Evolutionary conservation across 371 early-diverging fungal genomes (phyloP), one percentile per base, ranked within the genome.

Genomic region (Blastocladiella emersonii): DNA sequence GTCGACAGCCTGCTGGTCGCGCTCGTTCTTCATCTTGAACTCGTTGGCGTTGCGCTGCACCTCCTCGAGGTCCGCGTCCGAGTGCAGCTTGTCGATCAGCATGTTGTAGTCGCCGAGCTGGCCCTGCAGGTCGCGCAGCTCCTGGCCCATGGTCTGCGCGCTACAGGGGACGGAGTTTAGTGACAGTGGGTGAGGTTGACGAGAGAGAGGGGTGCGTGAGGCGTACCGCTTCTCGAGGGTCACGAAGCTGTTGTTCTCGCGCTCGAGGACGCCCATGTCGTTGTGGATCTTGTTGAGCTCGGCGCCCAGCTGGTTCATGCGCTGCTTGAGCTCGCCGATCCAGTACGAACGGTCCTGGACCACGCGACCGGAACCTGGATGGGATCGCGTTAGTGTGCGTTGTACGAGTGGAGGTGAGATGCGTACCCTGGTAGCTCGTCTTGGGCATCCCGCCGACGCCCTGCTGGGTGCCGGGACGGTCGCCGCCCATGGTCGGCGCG

Each of bases 71-170:
- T 80, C 78, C 10, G 74, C 63, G 34, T 76, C 80, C 10, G 77
- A 72, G 61, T 78, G 73, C 21, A 78, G 69, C 60, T 78, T 76
- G 65, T 80, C 80, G 4, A 80, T 73, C 2, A 80, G 64, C 10
- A 73, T 74, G 64, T 80, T 80, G 39, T 71, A 71, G 65, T 80
- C 80, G 25, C 78, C 80, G 15, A 80, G 71, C 62, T 76, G 74
- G 1, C 78, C 78, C 63, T 80, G 80, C 34, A 80, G 64, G 36
- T 78, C 80, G 21, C 75, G 65, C 48, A 80, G 66, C 57, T 78
- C 78, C 19, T 68, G 69, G 3, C 75, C 41, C 32, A 63, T 15
- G 1, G 17, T n/a, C 21, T 12, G 25, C 15, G 37, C 59, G 0
- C 59, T 59, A 36, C 2, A 13, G 3, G 7, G 2, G 12, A 27